A percentile compares a stretch with the other conserved stretches of the same genome.
Conservation (phyloP, 495 filamentous ascomycete genomes). For the Daldinia childiae region DNA sequence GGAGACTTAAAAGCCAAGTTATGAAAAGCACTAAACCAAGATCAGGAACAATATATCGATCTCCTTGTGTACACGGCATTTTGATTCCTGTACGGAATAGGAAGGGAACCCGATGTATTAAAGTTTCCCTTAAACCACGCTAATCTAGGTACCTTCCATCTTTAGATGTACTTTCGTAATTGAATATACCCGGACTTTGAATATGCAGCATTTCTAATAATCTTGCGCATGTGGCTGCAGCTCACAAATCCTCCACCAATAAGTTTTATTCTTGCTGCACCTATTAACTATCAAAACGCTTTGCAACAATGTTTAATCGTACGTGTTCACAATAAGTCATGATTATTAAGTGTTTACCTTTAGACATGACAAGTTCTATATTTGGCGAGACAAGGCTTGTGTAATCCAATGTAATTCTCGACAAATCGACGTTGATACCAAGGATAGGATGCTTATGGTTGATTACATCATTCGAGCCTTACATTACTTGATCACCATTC, state of each 20-base stretch:
- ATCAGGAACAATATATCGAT: conserved; percentile 28
- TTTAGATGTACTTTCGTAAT: conserved; percentile 24
- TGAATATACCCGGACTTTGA: conserved; percentile 22
- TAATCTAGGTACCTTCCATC: conserved; percentile 31
- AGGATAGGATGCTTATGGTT: neutral
- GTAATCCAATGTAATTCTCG: neutral
- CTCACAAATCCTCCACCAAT: conserved; percentile 2
- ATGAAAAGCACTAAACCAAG: conserved; percentile 20
- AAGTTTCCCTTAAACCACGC: conserved; percentile 11
- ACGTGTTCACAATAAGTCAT: neutral
- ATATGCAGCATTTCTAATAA: neutral
- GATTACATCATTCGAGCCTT: neutral
- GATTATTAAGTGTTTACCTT: neutral
- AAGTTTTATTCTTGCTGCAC: neutral
- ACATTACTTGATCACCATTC: neutral
- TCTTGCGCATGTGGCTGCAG: neutral
- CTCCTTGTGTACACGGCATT: conserved; percentile 30
- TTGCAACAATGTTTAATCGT: neutral
- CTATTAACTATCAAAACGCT: neutral
- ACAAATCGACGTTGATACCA: neutral
- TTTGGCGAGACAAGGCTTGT: neutral
- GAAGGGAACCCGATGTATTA: conserved; percentile 28
- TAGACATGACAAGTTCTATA: conserved; percentile 4
- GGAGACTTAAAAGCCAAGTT: neutral
- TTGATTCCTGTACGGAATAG: conserved; percentile 31